Evolutionary conservation across 2,329 filamentous ascomycete genomes (phyloP).

Genomic region (Paecilomyces variotii): DNA sequence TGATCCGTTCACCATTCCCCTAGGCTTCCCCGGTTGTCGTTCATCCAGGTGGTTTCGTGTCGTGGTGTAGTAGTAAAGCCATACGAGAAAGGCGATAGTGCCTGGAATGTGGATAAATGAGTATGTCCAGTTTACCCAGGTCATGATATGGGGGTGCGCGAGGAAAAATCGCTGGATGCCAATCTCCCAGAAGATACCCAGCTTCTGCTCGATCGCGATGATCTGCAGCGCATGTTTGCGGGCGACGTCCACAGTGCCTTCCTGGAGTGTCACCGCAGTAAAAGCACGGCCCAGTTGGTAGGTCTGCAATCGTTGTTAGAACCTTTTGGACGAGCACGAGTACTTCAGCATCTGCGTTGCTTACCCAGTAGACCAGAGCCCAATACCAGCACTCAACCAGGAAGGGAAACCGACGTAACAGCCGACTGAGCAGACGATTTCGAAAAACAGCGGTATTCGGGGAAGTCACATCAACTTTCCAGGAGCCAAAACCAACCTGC

Average conservation of each 20-base stretch:
- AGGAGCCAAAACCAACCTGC: constrained; percentile 39
- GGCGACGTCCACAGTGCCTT: constrained; percentile 60
- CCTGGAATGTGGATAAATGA: constrained; percentile 73
- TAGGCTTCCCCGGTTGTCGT: constrained; percentile 29
- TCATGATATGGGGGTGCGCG: constrained; percentile 49
- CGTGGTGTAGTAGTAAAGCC: constrained; percentile 63
- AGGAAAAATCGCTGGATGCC: constrained; percentile 53
- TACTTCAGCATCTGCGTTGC: constrained; percentile 12
- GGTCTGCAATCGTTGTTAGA: constrained; percentile 40
- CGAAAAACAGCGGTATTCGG: constrained; percentile 57
- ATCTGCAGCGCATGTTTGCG: constrained; percentile 61
- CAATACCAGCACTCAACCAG: constrained; percentile 70
- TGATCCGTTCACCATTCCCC: constrained; percentile 29
- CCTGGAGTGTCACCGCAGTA: constrained; percentile 59
- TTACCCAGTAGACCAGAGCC: constrained; percentile 69
- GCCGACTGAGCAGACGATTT: constrained; percentile 52
- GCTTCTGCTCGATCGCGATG: constrained; percentile 56
- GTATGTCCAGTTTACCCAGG: constrained; percentile 64
- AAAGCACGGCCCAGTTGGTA: constrained; percentile 69
- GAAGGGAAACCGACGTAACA: constrained; percentile 62
- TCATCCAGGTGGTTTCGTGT: constrained; percentile 46
- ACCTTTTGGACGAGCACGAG: background rate
- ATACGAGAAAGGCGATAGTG: constrained; percentile 61
- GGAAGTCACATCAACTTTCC: constrained; percentile 43
- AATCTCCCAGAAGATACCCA: constrained; percentile 59